phyloP scores from a whole-genome alignment of 805 yeast genomes.

The Metschnikowia similis region DNA sequence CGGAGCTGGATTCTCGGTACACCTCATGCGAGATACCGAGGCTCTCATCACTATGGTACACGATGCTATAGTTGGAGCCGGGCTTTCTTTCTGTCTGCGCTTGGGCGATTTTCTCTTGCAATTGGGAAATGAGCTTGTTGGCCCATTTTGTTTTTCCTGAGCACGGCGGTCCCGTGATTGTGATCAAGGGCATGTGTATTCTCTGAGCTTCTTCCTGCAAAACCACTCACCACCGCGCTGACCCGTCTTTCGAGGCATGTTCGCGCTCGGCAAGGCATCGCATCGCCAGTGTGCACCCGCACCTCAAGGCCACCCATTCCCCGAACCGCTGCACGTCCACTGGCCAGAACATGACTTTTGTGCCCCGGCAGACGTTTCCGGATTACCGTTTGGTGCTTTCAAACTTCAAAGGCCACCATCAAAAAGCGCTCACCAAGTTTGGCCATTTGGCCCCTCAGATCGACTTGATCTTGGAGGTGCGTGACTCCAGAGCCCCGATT shows the following conservation, averaged over 20 bases:
- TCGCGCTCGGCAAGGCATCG: not conserved
- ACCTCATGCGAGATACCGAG: slow-evolving; percentile 66
- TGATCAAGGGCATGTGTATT: slow-evolving; percentile 69
- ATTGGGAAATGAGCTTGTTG: slow-evolving; percentile 41
- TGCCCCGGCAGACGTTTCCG: slow-evolving; percentile 74
- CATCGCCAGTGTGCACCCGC: not conserved
- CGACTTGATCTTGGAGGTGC: slow-evolving; percentile 75
- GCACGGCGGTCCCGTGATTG: slow-evolving; percentile 81
- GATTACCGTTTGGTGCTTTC: slow-evolving; percentile 63
- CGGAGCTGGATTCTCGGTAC: slow-evolving; percentile 69
- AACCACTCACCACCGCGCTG: not conserved
- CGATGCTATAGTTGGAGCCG: slow-evolving; percentile 56
- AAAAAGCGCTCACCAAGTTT: slow-evolving; percentile 67
- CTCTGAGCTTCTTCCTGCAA: not conserved
- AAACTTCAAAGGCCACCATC: slow-evolving; percentile 89
- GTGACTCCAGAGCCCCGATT: slow-evolving; percentile 89
- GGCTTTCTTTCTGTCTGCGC: slow-evolving; percentile 37
- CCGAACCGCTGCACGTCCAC: not conserved
- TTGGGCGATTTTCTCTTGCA: slow-evolving; percentile 44
- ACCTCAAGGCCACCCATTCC: not conserved
- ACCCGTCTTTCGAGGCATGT: not conserved
- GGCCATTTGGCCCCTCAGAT: slow-evolving; percentile 70
- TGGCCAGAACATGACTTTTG: slow-evolving; percentile 37
- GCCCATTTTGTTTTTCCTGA: slow-evolving; percentile 84
- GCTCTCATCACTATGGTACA: slow-evolving; percentile 71